These are phyloP conservation scores for Neonectria magnoliae DNA, from an alignment of 2,329 filamentous ascomycete species.

Conservation along the genomic window DNA sequence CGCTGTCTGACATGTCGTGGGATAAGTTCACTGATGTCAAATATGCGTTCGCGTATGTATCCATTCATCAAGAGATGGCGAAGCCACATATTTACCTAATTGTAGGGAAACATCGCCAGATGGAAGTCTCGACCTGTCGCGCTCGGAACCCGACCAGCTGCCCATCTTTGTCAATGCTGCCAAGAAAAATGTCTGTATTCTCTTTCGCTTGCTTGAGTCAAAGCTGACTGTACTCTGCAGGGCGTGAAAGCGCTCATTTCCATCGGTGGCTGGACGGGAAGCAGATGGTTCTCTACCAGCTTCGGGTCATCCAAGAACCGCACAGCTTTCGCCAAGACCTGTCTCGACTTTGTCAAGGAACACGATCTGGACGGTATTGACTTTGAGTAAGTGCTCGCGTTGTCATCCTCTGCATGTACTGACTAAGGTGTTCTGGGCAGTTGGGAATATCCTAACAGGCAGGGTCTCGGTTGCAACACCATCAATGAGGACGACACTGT, in stretches of 20 bases:
- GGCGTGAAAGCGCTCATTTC: conserved; percentile 34
- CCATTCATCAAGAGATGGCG: too few species aligned
- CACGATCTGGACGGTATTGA: conserved; percentile 31
- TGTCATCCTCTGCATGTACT: not conserved
- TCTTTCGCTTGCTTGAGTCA: not conserved
- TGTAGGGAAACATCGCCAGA: conserved; percentile 28
- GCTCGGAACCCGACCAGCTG: conserved; percentile 22
- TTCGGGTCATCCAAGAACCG: conserved; percentile 32
- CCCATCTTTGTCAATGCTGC: conserved; percentile 28
- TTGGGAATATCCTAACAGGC: conserved; percentile 37
- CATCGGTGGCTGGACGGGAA: conserved; percentile 34
- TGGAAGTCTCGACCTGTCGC: conserved; percentile 28
- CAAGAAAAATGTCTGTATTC: conserved; percentile 26
- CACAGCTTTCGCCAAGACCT: conserved; percentile 26
- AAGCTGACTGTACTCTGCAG: conserved; percentile 5
- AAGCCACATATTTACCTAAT: not conserved
- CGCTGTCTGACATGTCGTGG: conserved; percentile 32
- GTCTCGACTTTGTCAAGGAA: conserved; percentile 28
- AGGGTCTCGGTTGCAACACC: conserved; percentile 36
- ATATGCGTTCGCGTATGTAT: conserved; percentile 36
- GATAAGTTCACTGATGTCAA: conserved; percentile 36
- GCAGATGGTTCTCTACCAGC: conserved; percentile 29
- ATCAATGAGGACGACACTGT: conserved; percentile 34
- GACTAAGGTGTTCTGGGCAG: not conserved
- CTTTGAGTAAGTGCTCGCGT: conserved; percentile 26